Conservation (phyloP, 352 stramenopile genomes). For the Phytophthora nicotianae region DNA sequence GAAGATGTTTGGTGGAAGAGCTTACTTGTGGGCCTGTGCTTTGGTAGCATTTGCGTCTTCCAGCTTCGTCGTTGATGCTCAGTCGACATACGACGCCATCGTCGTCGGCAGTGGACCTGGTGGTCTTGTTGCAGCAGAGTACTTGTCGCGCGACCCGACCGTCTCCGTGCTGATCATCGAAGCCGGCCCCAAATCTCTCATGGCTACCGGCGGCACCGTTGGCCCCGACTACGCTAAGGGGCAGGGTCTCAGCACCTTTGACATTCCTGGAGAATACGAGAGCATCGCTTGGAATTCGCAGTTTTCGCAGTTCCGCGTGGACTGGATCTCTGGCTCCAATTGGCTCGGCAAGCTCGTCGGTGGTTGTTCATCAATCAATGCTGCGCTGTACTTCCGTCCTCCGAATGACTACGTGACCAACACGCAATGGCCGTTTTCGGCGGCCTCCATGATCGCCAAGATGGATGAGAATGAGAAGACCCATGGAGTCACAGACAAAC, state of each 20-base stretch:
- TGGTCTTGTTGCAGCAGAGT: conserved; percentile 66
- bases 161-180: conserved; percentile 70
- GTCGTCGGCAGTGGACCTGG: conserved; percentile 64
- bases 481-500: conserved; percentile 50
- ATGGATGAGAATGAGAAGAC: conserved; percentile 53
- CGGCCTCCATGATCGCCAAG: conserved; percentile 58
- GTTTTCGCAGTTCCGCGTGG: conserved; percentile 47
- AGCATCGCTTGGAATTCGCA: conserved; percentile 41
- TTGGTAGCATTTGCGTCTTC: conserved; percentile 24
- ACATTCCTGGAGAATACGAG: conserved; percentile 73
- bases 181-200: conserved; percentile 50
- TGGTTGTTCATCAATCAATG: conserved; percentile 82
- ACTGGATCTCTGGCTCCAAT: conserved; percentile 49
- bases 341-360: conserved; percentile 80
- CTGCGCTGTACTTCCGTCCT: conserved; percentile 76
- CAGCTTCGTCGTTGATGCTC: conserved; percentile 20
- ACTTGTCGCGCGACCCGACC: conserved; percentile 53
- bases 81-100: conserved; percentile 57
- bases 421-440: conserved; percentile 47
- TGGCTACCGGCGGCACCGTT: conserved; percentile 51
- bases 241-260: conserved; percentile 58
- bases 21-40: conserved; percentile 30
- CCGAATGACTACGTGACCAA: conserved; percentile 56
- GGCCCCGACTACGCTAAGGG: conserved; percentile 44
- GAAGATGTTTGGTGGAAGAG: conserved; percentile 32